Evolutionary conservation across 352 stramenopile genomes (phyloP).

Genomic region (Globisporangium orthogonon): DNA sequence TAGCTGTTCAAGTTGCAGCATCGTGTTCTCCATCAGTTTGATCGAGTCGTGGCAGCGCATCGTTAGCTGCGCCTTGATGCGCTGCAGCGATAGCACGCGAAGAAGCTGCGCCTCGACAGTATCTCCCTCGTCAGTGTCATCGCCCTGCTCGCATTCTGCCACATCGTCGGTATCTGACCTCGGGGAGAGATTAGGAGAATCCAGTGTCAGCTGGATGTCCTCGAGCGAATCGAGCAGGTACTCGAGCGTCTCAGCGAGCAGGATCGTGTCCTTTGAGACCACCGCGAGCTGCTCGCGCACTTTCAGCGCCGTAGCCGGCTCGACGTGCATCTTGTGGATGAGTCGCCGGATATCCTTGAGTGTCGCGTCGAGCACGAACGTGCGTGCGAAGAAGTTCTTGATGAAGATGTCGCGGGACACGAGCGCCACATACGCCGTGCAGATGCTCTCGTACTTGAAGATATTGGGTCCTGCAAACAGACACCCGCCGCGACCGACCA

Average conservation of each 20-base stretch:
- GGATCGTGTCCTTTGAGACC: slow-evolving; percentile 92
- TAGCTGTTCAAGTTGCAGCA: slow-evolving; percentile 91
- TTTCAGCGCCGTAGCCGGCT: slow-evolving; percentile 77
- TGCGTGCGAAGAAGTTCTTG: slow-evolving; percentile 95
- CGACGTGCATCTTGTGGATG: slow-evolving; percentile 80
- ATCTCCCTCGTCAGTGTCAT: slow-evolving; percentile 35
- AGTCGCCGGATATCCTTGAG: slow-evolving; percentile 92
- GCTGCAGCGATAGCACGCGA: slow-evolving; percentile 88
- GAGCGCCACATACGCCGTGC: slow-evolving; percentile 95
- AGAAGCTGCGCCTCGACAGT: slow-evolving; percentile 53
- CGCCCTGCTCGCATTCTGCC: not conserved
- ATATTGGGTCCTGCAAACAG: slow-evolving; percentile 93
- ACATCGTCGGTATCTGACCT: not conserved
- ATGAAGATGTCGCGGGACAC: slow-evolving; percentile 97
- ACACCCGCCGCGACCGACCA: slow-evolving; percentile 92
- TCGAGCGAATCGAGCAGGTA: slow-evolving; percentile 95
- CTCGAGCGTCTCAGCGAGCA: slow-evolving; percentile 94
- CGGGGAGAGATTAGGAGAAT: not conserved
- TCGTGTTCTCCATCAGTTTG: slow-evolving; percentile 92
- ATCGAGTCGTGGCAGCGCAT: slow-evolving; percentile 93
- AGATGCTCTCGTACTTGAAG: slow-evolving; percentile 93
- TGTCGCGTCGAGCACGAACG: slow-evolving; percentile 95
- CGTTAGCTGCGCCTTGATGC: slow-evolving; percentile 86
- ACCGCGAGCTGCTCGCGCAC: slow-evolving; percentile 91
- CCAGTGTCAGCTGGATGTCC: slow-evolving; percentile 38